Percentiles rank a stretch among this genome's conserved stretches.
Evolutionary conservation across 176 grass and related monocot genomes (phyloP).

Genomic region (Oryza rufipogon): DNA sequence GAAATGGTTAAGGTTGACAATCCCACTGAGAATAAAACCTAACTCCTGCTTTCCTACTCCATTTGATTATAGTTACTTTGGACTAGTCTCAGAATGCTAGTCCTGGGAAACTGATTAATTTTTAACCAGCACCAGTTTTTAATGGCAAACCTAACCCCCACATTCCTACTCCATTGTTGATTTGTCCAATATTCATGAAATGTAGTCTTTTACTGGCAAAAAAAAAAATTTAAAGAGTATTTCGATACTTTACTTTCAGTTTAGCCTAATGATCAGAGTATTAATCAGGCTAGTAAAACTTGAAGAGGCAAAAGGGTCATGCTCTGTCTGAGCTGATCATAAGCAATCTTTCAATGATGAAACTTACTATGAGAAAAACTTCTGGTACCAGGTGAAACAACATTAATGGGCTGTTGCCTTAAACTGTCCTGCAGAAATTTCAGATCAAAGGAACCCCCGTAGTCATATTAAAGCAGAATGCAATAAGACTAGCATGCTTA

Average conservation of each 20-base stretch:
- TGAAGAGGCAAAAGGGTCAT: neutral
- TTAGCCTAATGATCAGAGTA: constrained; percentile 24
- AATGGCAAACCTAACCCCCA: neutral
- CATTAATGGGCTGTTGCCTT: constrained; percentile 7
- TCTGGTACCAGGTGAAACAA: constrained; percentile 12
- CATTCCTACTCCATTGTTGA: neutral
- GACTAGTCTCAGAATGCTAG: neutral
- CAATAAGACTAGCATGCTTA: neutral
- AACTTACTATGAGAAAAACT: neutral
- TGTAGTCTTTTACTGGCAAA: constrained; percentile 14
- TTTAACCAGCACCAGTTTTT: neutral
- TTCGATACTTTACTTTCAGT: neutral
- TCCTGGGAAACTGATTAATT: neutral
- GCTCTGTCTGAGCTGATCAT: neutral
- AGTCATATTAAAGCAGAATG: constrained; percentile 30
- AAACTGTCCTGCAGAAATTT: constrained; percentile 14
- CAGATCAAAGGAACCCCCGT: neutral
- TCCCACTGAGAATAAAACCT: neutral
- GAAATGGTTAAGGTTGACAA: constrained; percentile 21
- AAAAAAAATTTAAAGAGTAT: neutral
- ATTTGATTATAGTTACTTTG: constrained; percentile 1
- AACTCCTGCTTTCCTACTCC: neutral
- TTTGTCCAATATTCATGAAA: constrained; percentile 24
- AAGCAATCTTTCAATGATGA: neutral
- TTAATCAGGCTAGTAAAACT: neutral